Evolutionary conservation across 2,329 filamentous ascomycete genomes (phyloP), one percentile per base, ranked within the genome.

Genomic region (Trematosphaeria pertusa): DNA sequence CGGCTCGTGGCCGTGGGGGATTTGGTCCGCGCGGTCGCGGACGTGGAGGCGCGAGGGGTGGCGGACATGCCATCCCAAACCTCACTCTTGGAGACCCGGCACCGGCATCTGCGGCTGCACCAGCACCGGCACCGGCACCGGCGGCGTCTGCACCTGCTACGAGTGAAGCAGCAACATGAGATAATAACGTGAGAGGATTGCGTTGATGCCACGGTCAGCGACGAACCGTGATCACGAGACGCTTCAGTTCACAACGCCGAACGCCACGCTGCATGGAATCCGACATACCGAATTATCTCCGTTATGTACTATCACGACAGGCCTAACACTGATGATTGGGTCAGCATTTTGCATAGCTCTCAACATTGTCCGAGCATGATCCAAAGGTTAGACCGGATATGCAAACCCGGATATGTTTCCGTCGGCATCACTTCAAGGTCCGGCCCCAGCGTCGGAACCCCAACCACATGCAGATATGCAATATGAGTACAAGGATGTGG

Each of bases 11-110:
- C 24, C 63, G 67, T 37, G 67, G 68, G 18, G 61, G 64, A 6
- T 70, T 71, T 28, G 58, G 53, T 10, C 58, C 69, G 21, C 59
- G 70, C 28, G 69, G 69, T 38, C 63, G 70, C 19, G 62, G 68
- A 21, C 62, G 70, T 31, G 66, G 67, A 38, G 60, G 65, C 30
- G 64, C 60, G 10, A 60, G 67, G 31, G 65, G 69, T 21, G 69
- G 65, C 26, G 58, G 48, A 7, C 62, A 65, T 41, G 42, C 37
- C 22, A 52, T 38, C 14, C 15, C 62, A 8, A 46, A 14, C 42
- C 19, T 51, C 0, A 43, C 52, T 39, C 14, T 50, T 14, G 38
- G 44, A 26, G 32, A 43, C 19, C 37, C 43, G 24, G 54, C 54
- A 12, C 35, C 61, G 5, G 22, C 56, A n/a, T 37, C 58, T 4